Conservation (phyloP, 805 yeast species). For the Cyberlindnera subsufficiens region DNA sequence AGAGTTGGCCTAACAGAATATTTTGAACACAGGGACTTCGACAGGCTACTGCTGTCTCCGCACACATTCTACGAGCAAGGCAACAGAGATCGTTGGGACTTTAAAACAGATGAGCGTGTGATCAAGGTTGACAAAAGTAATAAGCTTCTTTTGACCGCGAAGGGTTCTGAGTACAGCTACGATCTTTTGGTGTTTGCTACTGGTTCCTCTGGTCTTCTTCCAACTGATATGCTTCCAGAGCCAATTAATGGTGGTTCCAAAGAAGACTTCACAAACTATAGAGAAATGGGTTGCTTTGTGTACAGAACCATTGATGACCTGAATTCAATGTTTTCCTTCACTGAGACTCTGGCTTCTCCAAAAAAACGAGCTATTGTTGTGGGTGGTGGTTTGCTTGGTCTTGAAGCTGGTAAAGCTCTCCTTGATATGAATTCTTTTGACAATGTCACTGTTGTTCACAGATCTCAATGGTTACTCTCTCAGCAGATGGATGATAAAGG, state of each 20-base stretch:
- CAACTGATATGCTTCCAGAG: slow-evolving; percentile 20
- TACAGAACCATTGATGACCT: slow-evolving; percentile 31
- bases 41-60: slow-evolving; percentile 23
- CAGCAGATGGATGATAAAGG: slow-evolving; percentile 33
- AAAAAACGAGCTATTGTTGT: slow-evolving; percentile 26
- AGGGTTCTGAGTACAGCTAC: slow-evolving; percentile 15
- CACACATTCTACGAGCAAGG: slow-evolving; percentile 22
- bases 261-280: slow-evolving; percentile 11
- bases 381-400: slow-evolving; percentile 30
- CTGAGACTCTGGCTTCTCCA: slow-evolving; percentile 8
- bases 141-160: slow-evolving; percentile 14
- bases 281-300: slow-evolving; percentile 28
- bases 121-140: slow-evolving; percentile 10
- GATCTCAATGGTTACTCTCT: slow-evolving; percentile 29
- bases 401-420: slow-evolving; percentile 33
- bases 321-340: slow-evolving; percentile 23
- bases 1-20: slow-evolving; percentile 31
- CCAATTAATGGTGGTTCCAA: slow-evolving; percentile 8
- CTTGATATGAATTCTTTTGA: slow-evolving; percentile 26
- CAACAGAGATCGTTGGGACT: slow-evolving; percentile 21
- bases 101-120: slow-evolving; percentile 21
- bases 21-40: slow-evolving; percentile 23
- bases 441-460: slow-evolving; percentile 27
- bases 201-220: slow-evolving; percentile 28
- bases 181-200: slow-evolving; percentile 28